A percentile compares a stretch with the other conserved stretches of the same genome.
Evolutionary conservation across 2,329 filamentous ascomycete species (phyloP).

Genomic region (Chalaropsis ovoidea): DNA sequence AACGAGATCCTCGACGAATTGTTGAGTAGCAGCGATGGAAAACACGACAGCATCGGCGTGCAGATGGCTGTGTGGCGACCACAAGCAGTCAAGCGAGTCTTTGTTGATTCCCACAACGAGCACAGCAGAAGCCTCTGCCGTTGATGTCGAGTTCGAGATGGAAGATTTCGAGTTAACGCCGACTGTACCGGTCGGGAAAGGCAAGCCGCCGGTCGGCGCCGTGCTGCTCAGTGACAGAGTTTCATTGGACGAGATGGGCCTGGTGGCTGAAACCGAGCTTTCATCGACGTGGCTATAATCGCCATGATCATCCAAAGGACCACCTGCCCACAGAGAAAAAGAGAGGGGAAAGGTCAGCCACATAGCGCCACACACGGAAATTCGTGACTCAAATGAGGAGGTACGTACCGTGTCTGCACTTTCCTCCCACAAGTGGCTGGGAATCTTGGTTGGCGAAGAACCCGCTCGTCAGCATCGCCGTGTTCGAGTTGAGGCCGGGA

Average conservation of each 20-base stretch:
- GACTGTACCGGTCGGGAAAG: not conserved
- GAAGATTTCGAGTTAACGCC: not conserved
- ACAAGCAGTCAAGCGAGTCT: constrained; percentile 24
- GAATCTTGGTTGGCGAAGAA: constrained; percentile 20
- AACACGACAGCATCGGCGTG: constrained; percentile 20
- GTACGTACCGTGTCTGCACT: constrained; percentile 23
- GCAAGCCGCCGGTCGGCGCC: not conserved
- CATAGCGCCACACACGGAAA: not conserved
- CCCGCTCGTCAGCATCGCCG: constrained; percentile 17
- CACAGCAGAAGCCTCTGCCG: not conserved
- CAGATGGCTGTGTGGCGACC: constrained; percentile 23
- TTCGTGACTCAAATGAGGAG: not conserved
- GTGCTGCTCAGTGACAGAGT: not conserved
- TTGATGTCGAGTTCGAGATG: not conserved
- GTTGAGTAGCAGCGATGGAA: constrained; percentile 19
- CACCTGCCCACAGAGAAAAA: not conserved
- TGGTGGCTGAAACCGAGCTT: not conserved
- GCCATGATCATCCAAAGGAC: constrained; percentile 15
- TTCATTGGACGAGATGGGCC: not conserved
- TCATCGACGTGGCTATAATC: not conserved
- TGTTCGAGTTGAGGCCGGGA: constrained; percentile 2
- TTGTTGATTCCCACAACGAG: constrained; percentile 25
- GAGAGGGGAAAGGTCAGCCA: constrained; percentile 5
- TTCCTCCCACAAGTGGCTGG: constrained; percentile 16
- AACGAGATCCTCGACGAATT: constrained; percentile 22